Evolutionary conservation across 805 yeast genomes (phyloP).

Genomic region (Scheffersomyces stipitis): DNA sequence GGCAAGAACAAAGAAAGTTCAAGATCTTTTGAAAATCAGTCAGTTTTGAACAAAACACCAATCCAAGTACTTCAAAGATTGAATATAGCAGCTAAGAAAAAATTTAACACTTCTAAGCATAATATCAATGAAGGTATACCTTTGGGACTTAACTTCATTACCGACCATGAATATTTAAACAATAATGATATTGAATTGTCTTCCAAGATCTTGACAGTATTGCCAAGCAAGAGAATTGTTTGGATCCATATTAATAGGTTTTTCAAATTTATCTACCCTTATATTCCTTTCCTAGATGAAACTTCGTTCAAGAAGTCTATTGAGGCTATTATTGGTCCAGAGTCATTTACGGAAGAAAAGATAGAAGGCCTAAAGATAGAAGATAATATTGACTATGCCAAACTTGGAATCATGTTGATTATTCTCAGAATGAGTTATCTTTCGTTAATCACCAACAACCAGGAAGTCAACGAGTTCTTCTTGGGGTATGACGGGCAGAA

Average conservation of each 20-base stretch:
- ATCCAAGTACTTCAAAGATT: neutral
- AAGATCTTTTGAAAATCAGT: too few species aligned
- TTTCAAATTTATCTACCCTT: slow-evolving; percentile 16
- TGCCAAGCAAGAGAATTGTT: slow-evolving; percentile 11
- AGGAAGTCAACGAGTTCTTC: slow-evolving; percentile 12
- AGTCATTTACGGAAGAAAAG: slow-evolving; percentile 1
- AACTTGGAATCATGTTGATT: slow-evolving; percentile 51
- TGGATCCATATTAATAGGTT: slow-evolving; percentile 14
- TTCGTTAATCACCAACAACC: slow-evolving; percentile 32
- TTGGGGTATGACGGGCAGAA: slow-evolving; percentile 1
- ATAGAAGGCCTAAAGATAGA: slow-evolving; percentile 22
- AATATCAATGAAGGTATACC: neutral
- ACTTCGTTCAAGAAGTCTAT: neutral
- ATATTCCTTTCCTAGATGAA: slow-evolving; percentile 15
- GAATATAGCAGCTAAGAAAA: neutral
- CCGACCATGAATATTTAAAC: neutral
- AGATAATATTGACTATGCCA: slow-evolving; percentile 45
- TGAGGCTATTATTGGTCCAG: slow-evolving; percentile 13
- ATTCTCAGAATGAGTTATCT: slow-evolving; percentile 56
- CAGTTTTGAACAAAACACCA: too few species aligned
- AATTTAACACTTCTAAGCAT: neutral
- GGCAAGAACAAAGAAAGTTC: neutral
- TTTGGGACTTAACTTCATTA: neutral
- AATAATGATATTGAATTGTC: slow-evolving; percentile 8
- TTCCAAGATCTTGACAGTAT: slow-evolving; percentile 5